Conservation (phyloP, 495 filamentous ascomycete species). For the Xylaria nigripes region DNA sequence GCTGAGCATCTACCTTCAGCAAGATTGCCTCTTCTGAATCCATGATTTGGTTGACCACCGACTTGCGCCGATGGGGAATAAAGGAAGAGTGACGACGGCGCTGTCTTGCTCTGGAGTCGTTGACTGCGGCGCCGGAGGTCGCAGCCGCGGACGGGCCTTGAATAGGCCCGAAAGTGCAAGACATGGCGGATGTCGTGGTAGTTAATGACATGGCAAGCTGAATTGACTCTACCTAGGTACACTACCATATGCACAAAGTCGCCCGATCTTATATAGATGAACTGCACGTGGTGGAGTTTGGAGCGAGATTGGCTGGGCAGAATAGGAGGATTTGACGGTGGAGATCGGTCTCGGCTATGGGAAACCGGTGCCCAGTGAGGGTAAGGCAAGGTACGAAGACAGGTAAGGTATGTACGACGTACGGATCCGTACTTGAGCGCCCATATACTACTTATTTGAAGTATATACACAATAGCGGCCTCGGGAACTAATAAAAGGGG, state of each 20-base stretch:
- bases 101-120: conserved; percentile 17
- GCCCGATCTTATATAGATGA: background rate
- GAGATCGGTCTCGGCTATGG: no score
- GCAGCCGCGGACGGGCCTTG: conserved; percentile 26
- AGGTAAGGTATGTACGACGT: no score
- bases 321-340: conserved; percentile 2
- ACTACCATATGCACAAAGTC: background rate
- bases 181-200: conserved; percentile 19
- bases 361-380: no score
- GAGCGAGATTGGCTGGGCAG: conserved; percentile 10
- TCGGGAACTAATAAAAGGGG: no score
- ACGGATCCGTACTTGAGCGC: no score
- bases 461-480: no score
- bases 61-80: conserved; percentile 47
- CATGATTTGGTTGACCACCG: conserved; percentile 56
- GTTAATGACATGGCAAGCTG: background rate
- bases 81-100: conserved; percentile 59
- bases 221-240: background rate
- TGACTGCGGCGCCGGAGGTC: conserved; percentile 28
- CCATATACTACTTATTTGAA: no score
- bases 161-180: conserved; percentile 26
- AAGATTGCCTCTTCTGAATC: conserved; percentile 57
- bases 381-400: no score
- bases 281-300: conserved; percentile 9
- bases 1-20: conserved; percentile 50